These are phyloP conservation scores for Fusarium sp. DNA, from an alignment of 2,329 filamentous ascomycete species.

Conservation along the genomic window DNA sequence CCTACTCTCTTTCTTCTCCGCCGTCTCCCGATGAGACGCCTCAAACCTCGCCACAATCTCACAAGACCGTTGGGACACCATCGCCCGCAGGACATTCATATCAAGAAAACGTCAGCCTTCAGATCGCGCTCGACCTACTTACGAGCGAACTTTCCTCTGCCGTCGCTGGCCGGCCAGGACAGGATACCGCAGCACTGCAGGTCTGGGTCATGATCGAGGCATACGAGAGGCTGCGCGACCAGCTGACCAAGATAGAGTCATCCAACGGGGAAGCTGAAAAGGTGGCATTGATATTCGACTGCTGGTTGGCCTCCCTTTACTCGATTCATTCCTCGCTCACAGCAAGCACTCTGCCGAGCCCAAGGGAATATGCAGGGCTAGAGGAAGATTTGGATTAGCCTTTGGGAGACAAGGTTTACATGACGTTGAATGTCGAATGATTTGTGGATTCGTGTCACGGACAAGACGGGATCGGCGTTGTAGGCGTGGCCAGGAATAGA, in stretches of 20 bases:
- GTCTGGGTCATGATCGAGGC: conserved; percentile 67
- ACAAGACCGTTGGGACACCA: conserved; percentile 20
- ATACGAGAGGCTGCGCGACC: conserved; percentile 62
- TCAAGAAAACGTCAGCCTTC: conserved; percentile 54
- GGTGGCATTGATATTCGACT: conserved; percentile 55
- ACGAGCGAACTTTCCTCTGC: conserved; percentile 59
- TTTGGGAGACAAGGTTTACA: conserved; percentile 9
- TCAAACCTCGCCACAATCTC: conserved; percentile 17
- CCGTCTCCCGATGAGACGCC: conserved; percentile 44
- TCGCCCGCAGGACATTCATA: conserved; percentile 31
- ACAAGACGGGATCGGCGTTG: conserved; percentile 26
- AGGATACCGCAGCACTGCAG: conserved; percentile 58
- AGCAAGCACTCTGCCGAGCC: conserved; percentile 36
- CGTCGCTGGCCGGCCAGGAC: conserved; percentile 43
- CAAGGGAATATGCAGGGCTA: conserved; percentile 45
- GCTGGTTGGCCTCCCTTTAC: conserved; percentile 61
- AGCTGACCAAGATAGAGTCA: conserved; percentile 50
- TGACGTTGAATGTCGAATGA: conserved; percentile 8
- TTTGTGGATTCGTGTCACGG: conserved; percentile 7
- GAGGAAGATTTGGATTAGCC: conserved; percentile 42
- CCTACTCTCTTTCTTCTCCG: conserved; percentile 52
- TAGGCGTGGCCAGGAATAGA: conserved; percentile 24
- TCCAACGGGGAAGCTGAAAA: conserved; percentile 46
- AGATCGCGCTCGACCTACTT: conserved; percentile 62
- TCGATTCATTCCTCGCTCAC: conserved; percentile 53